Evolutionary conservation across 2,329 filamentous ascomycete species (phyloP).

Genomic region (Claviceps capensis): DNA sequence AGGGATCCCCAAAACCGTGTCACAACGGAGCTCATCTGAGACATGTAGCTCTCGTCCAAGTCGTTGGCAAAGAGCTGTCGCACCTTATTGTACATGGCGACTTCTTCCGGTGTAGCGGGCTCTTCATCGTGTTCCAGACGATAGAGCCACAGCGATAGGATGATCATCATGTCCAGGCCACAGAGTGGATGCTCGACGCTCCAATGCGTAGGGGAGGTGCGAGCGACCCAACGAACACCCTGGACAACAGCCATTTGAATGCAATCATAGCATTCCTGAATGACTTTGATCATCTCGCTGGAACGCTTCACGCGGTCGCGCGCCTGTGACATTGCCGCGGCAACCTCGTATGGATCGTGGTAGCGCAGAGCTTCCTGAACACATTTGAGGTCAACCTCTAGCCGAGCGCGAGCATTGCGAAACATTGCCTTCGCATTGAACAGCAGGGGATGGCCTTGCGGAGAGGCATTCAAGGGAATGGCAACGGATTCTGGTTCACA

Average conservation of each 20-base stretch:
- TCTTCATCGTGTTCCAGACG: slow-evolving; percentile 98
- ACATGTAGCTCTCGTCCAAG: slow-evolving; percentile 64
- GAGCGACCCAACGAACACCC: slow-evolving; percentile 95
- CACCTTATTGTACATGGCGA: slow-evolving; percentile 85
- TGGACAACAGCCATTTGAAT: slow-evolving; percentile 91
- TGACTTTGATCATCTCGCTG: slow-evolving; percentile 95
- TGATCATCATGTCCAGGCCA: slow-evolving; percentile 93
- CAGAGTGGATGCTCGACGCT: slow-evolving; percentile 96
- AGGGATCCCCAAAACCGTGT: slow-evolving; percentile 94
- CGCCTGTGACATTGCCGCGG: slow-evolving; percentile 88
- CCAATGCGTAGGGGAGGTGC: slow-evolving; percentile 96
- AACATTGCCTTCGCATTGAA: slow-evolving; percentile 98
- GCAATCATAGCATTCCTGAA: slow-evolving; percentile 94
- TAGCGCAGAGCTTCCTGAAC: slow-evolving; percentile 95
- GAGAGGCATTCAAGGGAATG: slow-evolving; percentile 81
- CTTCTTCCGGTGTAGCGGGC: slow-evolving; percentile 69
- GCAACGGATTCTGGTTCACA: slow-evolving; percentile 84
- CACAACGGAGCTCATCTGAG: slow-evolving; percentile 87
- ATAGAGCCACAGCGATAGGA: slow-evolving; percentile 95
- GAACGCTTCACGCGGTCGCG: slow-evolving; percentile 90
- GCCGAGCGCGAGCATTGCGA: slow-evolving; percentile 78
- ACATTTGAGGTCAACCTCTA: slow-evolving; percentile 89
- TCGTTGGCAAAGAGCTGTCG: slow-evolving; percentile 85
- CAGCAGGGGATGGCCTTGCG: slow-evolving; percentile 89
- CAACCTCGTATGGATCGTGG: slow-evolving; percentile 94